Percentiles rank a stretch among this genome's conserved stretches.
phyloP scores from a whole-genome alignment of 164 flowering plant genomes.

The Annona cherimola region DNA sequence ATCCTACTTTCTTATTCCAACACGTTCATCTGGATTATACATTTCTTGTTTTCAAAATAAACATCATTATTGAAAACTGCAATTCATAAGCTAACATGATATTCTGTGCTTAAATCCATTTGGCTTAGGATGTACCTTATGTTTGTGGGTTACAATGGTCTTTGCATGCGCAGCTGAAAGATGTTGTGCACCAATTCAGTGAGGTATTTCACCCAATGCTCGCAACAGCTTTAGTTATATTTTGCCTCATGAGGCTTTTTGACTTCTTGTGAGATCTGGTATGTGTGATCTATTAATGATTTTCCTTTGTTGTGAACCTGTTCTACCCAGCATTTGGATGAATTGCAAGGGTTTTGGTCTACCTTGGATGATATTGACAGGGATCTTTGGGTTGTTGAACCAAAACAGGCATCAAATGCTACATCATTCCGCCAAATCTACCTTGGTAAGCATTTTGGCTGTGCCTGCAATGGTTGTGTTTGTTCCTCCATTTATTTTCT shows the following conservation, averaged over 20 bases:
- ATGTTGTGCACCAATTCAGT: conserved; percentile 28
- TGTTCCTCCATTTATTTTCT: background rate
- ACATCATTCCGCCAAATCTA: conserved; percentile 49
- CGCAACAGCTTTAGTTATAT: background rate
- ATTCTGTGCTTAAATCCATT: background rate
- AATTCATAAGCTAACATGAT: background rate
- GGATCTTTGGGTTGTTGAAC: conserved; percentile 46
- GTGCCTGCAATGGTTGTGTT: background rate
- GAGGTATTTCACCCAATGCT: conserved; percentile 32
- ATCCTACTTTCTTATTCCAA: too few species aligned
- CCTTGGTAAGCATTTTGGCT: conserved; percentile 32
- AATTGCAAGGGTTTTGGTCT: conserved; percentile 70
- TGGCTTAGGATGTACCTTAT: conserved; percentile 68
- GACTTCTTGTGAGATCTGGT: background rate
- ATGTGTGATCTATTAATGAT: background rate
- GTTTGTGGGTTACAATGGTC: conserved; percentile 57
- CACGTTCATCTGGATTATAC: too few species aligned
- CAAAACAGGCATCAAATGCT: conserved; percentile 41
- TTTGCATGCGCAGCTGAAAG: conserved; percentile 37
- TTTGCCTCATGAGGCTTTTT: background rate
- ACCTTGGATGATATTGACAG: conserved; percentile 60
- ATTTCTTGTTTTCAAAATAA: too few species aligned
- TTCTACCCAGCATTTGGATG: conserved; percentile 53
- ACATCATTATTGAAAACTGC: background rate
- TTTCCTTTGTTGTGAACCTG: conserved; percentile 3